A percentile compares a stretch with the other conserved stretches of the same genome.
Conservation (phyloP, 139 green algal species). For the Coelastrella sp. region DNA sequence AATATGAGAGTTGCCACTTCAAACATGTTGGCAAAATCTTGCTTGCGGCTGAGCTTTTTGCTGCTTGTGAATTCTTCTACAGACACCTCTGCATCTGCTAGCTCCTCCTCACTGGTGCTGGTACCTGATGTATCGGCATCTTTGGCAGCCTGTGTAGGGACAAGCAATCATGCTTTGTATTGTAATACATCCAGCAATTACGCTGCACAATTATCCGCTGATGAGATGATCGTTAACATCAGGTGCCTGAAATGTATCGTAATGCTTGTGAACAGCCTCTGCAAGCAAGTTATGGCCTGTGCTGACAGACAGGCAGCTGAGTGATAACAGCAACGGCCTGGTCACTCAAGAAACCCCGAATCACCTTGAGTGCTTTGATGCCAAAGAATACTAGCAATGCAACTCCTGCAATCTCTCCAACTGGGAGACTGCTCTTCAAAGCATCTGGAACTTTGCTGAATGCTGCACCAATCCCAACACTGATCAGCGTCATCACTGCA, state of each 20-base stretch:
- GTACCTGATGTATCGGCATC: neutral
- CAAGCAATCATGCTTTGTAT: neutral
- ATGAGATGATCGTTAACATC: no score
- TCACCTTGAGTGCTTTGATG: constrained; percentile 76
- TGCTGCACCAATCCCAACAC: constrained; percentile 88
- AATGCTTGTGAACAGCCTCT: no score
- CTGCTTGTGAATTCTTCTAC: constrained; percentile 54
- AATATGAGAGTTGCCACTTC: constrained; percentile 88
- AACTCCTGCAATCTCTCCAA: constrained; percentile 87
- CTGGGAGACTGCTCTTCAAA: constrained; percentile 79
- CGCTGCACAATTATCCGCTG: no score
- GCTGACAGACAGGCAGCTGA: neutral
- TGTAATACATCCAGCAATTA: no score
- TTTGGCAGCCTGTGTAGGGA: constrained; percentile 34
- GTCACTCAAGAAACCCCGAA: neutral
- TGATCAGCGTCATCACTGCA: constrained; percentile 93
- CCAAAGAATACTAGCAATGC: constrained; percentile 96
- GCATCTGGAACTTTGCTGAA: constrained; percentile 85
- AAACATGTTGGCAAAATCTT: constrained; percentile 50
- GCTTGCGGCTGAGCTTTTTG: constrained; percentile 52
- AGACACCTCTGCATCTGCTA: constrained; percentile 79
- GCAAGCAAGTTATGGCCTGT: no score
- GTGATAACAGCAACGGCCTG: neutral
- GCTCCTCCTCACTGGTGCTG: constrained; percentile 68
- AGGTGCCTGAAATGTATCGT: no score